These are phyloP conservation scores for Xylariaceae sp. DNA, from an alignment of 2,329 filamentous ascomycete species.

Conservation along the genomic window DNA sequence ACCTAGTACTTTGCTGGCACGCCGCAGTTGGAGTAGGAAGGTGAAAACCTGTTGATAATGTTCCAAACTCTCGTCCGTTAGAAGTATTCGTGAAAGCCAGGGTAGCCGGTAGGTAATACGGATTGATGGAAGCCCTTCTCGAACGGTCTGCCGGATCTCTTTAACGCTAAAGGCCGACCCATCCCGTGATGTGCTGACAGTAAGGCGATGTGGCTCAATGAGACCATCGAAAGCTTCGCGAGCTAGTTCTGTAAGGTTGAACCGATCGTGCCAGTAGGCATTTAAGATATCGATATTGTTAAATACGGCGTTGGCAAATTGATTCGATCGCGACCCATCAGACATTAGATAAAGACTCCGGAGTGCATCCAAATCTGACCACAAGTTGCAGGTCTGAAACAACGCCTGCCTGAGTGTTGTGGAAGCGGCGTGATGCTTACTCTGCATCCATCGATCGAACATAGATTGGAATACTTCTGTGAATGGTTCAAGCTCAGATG, in stretches of 20 bases:
- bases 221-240: slow-evolving; percentile 62
- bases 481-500: slow-evolving; percentile 57
- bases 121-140: slow-evolving; percentile 56
- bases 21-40: slow-evolving; percentile 70
- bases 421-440: slow-evolving; percentile 66
- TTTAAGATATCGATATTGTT: slow-evolving; percentile 61
- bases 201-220: slow-evolving; percentile 58
- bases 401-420: slow-evolving; percentile 60
- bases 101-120: slow-evolving; percentile 62
- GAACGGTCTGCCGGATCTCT: slow-evolving; percentile 52
- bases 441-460: slow-evolving; percentile 72
- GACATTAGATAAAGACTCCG: slow-evolving; percentile 70
- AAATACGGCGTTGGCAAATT: slow-evolving; percentile 66
- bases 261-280: slow-evolving; percentile 70
- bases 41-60: slow-evolving; percentile 70
- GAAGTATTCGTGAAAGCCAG: slow-evolving; percentile 65
- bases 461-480: slow-evolving; percentile 66
- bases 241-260: slow-evolving; percentile 70
- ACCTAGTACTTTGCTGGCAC: slow-evolving; percentile 63
- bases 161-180: slow-evolving; percentile 40
- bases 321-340: slow-evolving; percentile 63
- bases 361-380: slow-evolving; percentile 59
- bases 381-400: slow-evolving; percentile 63
- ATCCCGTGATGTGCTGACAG: slow-evolving; percentile 47
- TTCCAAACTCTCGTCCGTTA: slow-evolving; percentile 58